A percentile compares a stretch with the other conserved stretches of the same genome.
These are phyloP conservation scores for Corchorus capsularis DNA, from an alignment of 345 rosid genomes.

Conservation along the genomic window DNA sequence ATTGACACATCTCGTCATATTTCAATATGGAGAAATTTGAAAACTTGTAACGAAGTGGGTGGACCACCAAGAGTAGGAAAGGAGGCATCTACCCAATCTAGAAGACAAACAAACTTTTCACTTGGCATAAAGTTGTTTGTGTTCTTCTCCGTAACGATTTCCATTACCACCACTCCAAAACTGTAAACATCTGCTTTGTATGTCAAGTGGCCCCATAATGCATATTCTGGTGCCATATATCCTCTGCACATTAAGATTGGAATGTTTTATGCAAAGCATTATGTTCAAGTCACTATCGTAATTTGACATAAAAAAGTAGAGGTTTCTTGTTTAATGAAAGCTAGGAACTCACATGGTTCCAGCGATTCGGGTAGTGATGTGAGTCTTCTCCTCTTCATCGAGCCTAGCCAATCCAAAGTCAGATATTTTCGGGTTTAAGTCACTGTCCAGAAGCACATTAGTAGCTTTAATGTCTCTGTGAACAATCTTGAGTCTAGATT, in stretches of 20 bases:
- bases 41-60: not conserved
- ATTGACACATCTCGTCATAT: not conserved
- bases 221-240: conserved; percentile 74
- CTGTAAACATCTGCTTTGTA: conserved; percentile 72
- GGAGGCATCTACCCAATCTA: conserved; percentile 52
- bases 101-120: conserved; percentile 41
- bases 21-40: not conserved
- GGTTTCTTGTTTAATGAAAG: not conserved
- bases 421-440: conserved; percentile 59
- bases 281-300: not conserved
- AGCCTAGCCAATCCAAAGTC: conserved; percentile 72
- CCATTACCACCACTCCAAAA: conserved; percentile 57
- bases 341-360: conserved; percentile 52
- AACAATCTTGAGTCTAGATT: conserved; percentile 58
- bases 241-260: conserved; percentile 33
- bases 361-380: conserved; percentile 63
- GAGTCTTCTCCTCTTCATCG: conserved; percentile 52
- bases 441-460: conserved; percentile 50
- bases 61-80: not conserved
- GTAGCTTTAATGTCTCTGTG: conserved; percentile 72
- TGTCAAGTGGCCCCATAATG: conserved; percentile 59
- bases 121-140: conserved; percentile 45
- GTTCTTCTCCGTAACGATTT: conserved; percentile 54
- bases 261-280: not conserved
- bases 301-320: not conserved